A percentile compares a stretch with the other conserved stretches of the same genome.
phyloP scores from a whole-genome alignment of 768 basidiomycete species.

The Macrolepiota albuminosa region DNA sequence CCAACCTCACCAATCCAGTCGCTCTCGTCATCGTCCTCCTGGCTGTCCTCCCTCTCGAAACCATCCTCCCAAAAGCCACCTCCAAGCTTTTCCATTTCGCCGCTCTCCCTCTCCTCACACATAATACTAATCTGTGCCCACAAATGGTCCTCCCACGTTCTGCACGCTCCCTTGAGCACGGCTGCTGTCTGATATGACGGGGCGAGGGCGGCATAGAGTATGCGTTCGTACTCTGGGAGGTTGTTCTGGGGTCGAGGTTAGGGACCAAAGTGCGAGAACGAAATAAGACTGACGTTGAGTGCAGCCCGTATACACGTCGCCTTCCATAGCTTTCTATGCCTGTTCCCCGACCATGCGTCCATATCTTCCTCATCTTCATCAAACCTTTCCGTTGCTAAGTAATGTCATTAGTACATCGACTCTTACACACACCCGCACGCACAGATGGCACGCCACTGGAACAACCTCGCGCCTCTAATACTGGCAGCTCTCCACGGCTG shows the following conservation, averaged over 20 bases:
- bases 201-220: slow-evolving; percentile 80
- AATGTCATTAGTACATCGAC: not conserved
- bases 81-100: slow-evolving; percentile 60
- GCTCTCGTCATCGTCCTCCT: slow-evolving; percentile 26
- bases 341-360: slow-evolving; percentile 70
- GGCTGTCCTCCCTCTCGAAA: slow-evolving; percentile 35
- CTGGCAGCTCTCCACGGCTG: slow-evolving; percentile 93
- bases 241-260: slow-evolving; percentile 30
- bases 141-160: slow-evolving; percentile 92
- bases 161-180: slow-evolving; percentile 67
- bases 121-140: slow-evolving; percentile 86
- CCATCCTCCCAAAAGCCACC: slow-evolving; percentile 83
- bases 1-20: slow-evolving; percentile 63
- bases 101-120: slow-evolving; percentile 76
- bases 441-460: slow-evolving; percentile 74
- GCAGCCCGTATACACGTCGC: slow-evolving; percentile 76
- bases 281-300: slow-evolving; percentile 50
- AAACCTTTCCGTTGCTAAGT: slow-evolving; percentile 28
- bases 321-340: slow-evolving; percentile 82
- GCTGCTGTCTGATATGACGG: slow-evolving; percentile 64
- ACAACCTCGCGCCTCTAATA: slow-evolving; percentile 77
- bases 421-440: slow-evolving; percentile 16
- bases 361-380: slow-evolving; percentile 37
- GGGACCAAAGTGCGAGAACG: not conserved
- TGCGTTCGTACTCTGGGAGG: slow-evolving; percentile 71